Evolutionary conservation across 2,329 filamentous ascomycete species (phyloP).

Genomic region (Aureobasidium subglaciale): DNA sequence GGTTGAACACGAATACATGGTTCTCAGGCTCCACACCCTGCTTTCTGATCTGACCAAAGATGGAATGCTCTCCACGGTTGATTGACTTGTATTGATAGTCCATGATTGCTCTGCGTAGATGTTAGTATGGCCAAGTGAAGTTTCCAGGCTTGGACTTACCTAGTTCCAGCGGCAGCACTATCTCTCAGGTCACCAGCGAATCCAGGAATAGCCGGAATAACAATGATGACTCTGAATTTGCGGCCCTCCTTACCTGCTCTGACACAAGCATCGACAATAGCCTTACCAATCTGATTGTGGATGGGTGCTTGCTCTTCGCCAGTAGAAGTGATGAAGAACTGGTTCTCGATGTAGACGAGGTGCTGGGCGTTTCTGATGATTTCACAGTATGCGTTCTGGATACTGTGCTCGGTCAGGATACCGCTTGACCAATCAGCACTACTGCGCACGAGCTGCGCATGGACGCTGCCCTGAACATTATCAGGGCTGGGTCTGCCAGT

Average conservation of each 20-base stretch:
- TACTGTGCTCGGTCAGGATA: slow-evolving; percentile 75
- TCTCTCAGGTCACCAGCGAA: slow-evolving; percentile 87
- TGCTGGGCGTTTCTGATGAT: slow-evolving; percentile 83
- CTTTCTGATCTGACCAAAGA: slow-evolving; percentile 68
- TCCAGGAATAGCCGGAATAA: slow-evolving; percentile 87
- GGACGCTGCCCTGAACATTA: slow-evolving; percentile 59
- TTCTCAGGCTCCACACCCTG: slow-evolving; percentile 70
- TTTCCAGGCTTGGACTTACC: neutral
- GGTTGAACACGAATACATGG: slow-evolving; percentile 89
- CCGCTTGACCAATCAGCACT: slow-evolving; percentile 92
- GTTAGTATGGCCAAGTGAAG: neutral
- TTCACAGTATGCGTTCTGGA: slow-evolving; percentile 80
- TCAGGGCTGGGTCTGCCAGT: slow-evolving; percentile 39
- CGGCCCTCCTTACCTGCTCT: slow-evolving; percentile 71
- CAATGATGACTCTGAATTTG: slow-evolving; percentile 82
- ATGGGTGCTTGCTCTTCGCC: slow-evolving; percentile 80
- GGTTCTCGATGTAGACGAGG: slow-evolving; percentile 96
- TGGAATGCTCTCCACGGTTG: slow-evolving; percentile 82
- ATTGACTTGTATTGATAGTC: slow-evolving; percentile 98
- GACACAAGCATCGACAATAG: slow-evolving; percentile 87
- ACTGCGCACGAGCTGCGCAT: slow-evolving; percentile 80
- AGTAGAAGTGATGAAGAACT: slow-evolving; percentile 96
- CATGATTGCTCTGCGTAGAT: slow-evolving; percentile 68
- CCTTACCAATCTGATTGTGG: slow-evolving; percentile 76
- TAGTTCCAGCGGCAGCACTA: slow-evolving; percentile 73